These are phyloP conservation scores for Blastosporella zonata DNA, from an alignment of 1,284 basidiomycete genomes.

Conservation along the genomic window DNA sequence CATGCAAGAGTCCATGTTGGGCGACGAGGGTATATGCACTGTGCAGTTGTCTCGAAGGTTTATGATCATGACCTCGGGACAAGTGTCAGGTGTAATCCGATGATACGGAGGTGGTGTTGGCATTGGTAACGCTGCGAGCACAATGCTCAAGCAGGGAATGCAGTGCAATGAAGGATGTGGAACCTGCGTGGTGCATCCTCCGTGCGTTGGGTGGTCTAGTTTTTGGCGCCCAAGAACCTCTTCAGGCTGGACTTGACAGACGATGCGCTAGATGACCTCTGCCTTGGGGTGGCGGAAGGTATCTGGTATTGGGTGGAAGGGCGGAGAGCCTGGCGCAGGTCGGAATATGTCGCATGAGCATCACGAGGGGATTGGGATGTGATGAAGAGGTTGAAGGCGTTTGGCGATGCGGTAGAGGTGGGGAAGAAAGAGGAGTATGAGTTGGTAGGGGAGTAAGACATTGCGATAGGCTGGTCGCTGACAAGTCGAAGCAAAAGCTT, in stretches of 20 bases:
- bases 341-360: slow-evolving; percentile 24
- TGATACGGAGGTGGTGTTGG: not conserved
- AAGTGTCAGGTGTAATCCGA: not conserved
- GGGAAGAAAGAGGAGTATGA: slow-evolving; percentile 22
- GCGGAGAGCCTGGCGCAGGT: slow-evolving; percentile 32
- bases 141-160: slow-evolving; percentile 10
- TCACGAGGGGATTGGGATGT: slow-evolving; percentile 27
- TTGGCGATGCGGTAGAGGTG: slow-evolving; percentile 23
- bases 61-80: not conserved
- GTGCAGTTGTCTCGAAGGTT: not conserved
- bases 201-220: slow-evolving; percentile 10
- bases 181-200: slow-evolving; percentile 7
- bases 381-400: slow-evolving; percentile 22
- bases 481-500: slow-evolving; percentile 12
- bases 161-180: not conserved
- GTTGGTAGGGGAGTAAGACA: slow-evolving; percentile 22
- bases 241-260: slow-evolving; percentile 18
- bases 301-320: slow-evolving; percentile 19
- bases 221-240: slow-evolving; percentile 15
- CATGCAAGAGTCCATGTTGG: not conserved
- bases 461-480: slow-evolving; percentile 16
- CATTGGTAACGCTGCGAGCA: slow-evolving; percentile 1
- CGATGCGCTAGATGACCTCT: slow-evolving; percentile 13
- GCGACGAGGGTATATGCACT: not conserved
- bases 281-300: not conserved